Evolutionary conservation across 2,329 filamentous ascomycete genomes (phyloP), one percentile per base, ranked within the genome.

Genomic region (Pseudonectria buxi): DNA sequence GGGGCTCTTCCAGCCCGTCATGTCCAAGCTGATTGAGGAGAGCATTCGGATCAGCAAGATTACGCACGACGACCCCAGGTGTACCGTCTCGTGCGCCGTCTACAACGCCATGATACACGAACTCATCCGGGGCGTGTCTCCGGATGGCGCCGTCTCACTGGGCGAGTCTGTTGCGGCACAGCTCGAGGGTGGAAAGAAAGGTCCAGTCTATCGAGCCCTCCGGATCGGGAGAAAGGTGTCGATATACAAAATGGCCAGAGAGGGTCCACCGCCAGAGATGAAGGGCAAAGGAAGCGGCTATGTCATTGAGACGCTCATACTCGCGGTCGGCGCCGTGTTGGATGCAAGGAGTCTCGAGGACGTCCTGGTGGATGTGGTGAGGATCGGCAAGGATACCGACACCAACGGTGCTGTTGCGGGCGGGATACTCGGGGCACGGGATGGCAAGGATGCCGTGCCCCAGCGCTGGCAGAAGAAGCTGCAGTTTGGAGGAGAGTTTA

Each of bases 331-430:
- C 0, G 67, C 68, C 0, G 26, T 69, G n/a, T 36, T 68, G 3
- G 67, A 71, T 35, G 16, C 37, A 1, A 49, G 65, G 25, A 37
- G 46, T 7, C 41, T 69, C 4, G 66, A 65, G 30, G 64, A 69
- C n/a, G 46, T 69, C 9, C 36, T 71, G 4, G 57, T 70, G 0
- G 65, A 71, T 44, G 59, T 71, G 14, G 63, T 70, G 7, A 46
- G 63, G 4, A 51, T 71, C 24, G 67, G 68, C 2, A 48, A 45
- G 12, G 67, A 71, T 36, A 64, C 65, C 1, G 68, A 71, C 40
- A 69, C 67, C 0, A 71, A 71, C 35, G 66, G 45, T 1, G 67
- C 67, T 0, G 60, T 71, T 28, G 64, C 67, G 0, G 67, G 68
- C 1, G 67, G 67, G 0, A 41, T 71, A 3, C 37, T 71, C 3